These are phyloP conservation scores for Coemansia sp. DNA, from an alignment of 192 early-diverging fungal genomes.

Conservation along the genomic window DNA sequence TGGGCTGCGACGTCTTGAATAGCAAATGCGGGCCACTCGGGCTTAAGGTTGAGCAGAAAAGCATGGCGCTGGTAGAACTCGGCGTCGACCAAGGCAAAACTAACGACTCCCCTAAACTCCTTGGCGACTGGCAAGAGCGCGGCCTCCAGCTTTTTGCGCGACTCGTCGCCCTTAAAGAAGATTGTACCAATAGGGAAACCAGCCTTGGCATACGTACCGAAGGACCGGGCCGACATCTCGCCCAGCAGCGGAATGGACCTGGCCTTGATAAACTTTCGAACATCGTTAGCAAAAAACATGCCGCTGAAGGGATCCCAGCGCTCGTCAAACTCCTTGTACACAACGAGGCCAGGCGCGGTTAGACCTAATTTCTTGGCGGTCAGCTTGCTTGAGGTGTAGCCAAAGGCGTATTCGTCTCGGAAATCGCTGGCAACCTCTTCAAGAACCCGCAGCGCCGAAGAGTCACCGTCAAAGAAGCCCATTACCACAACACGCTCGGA, in stretches of 20 bases:
- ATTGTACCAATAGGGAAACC: slow-evolving; percentile 87
- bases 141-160: slow-evolving; percentile 58
- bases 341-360: slow-evolving; percentile 66
- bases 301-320: slow-evolving; percentile 67
- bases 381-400: slow-evolving; percentile 65
- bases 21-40: slow-evolving; percentile 92
- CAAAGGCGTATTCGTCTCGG: slow-evolving; percentile 89
- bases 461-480: slow-evolving; percentile 69
- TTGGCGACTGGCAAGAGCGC: slow-evolving; percentile 71
- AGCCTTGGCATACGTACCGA: slow-evolving; percentile 74
- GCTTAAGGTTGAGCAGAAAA: slow-evolving; percentile 78
- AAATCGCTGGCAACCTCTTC: slow-evolving; percentile 69
- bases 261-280: slow-evolving; percentile 71
- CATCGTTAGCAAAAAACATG: slow-evolving; percentile 52
- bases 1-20: slow-evolving; percentile 74
- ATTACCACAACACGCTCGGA: slow-evolving; percentile 85
- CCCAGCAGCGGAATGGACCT: slow-evolving; percentile 86
- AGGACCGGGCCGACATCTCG: slow-evolving; percentile 89
- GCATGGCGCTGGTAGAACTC: slow-evolving; percentile 81
- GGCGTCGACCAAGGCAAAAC: slow-evolving; percentile 90
- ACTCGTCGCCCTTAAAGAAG: slow-evolving; percentile 73
- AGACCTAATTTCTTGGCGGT: slow-evolving; percentile 59
- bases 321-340: slow-evolving; percentile 89
- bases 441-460: slow-evolving; percentile 61
- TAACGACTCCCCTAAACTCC: slow-evolving; percentile 79